Evolutionary conservation across 176 grass and related monocot genomes (phyloP).

Genomic region (Tuctoria greenei): DNA sequence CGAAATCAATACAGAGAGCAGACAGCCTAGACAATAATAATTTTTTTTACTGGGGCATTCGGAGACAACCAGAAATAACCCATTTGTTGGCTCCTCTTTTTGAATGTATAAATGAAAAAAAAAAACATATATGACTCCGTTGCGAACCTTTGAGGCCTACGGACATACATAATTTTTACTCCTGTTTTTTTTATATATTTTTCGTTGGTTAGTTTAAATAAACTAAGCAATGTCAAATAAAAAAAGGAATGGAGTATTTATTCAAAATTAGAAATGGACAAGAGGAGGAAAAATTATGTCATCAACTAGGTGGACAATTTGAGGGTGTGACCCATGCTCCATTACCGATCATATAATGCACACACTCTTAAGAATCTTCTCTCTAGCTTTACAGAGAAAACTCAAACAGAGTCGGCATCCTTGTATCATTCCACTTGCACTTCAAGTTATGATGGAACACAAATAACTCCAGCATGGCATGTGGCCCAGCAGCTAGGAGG

Average conservation of each 20-base stretch:
- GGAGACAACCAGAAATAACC: not conserved
- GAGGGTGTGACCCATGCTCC: not conserved
- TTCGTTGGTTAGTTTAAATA: no score
- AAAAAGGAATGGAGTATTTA: no score
- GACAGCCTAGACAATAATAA: not conserved
- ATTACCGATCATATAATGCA: not conserved
- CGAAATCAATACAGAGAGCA: not conserved
- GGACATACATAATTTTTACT: no score
- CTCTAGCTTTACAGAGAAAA: not conserved
- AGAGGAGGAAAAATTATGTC: not conserved
- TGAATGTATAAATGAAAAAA: no score
- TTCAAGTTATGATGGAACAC: not conserved
- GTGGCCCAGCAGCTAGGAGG: not conserved
- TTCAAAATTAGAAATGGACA: no score
- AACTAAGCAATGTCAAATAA: no score
- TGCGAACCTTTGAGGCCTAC: no score
- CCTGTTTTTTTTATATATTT: no score
- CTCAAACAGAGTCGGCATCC: not conserved
- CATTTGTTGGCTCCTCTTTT: not conserved
- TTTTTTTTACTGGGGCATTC: not conserved
- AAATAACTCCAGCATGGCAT: constrained; percentile 1
- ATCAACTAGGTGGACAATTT: not conserved
- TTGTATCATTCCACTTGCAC: not conserved
- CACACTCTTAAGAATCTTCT: not conserved
- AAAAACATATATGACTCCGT: no score